Conservation (phyloP, 108 stramenopile species). For the Pseudonitzschia pungens region DNA sequence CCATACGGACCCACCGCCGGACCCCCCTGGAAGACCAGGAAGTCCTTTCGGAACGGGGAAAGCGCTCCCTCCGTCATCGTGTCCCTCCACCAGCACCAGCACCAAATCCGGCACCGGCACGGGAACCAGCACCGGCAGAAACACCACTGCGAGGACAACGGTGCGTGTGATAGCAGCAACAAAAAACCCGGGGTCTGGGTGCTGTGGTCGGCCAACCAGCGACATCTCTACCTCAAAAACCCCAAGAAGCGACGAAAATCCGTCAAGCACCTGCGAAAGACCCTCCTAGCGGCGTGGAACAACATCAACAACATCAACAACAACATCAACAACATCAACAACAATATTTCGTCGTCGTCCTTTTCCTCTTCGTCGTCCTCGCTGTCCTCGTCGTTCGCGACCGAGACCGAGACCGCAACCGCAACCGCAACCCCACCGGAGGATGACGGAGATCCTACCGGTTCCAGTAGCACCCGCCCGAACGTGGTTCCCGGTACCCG, state of each 20-base stretch:
- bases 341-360: background rate
- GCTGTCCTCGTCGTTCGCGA: background rate
- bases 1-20: slow-evolving; percentile 2
- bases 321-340: too few species aligned
- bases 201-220: background rate
- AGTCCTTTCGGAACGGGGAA: background rate
- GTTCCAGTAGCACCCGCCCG: too few species aligned
- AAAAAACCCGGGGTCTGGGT: too few species aligned
- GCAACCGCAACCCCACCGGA: too few species aligned
- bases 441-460: too few species aligned
- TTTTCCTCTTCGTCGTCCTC: background rate
- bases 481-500: too few species aligned
- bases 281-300: background rate
- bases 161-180: too few species aligned
- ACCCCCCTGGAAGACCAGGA: background rate
- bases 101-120: background rate
- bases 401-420: too few species aligned
- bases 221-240: background rate
- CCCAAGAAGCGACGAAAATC: slow-evolving; percentile 1
- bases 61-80: background rate
- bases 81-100: background rate
- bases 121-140: background rate
- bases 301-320: too few species aligned
- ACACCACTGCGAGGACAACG: background rate
- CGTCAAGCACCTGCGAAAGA: background rate